phyloP scores from a whole-genome alignment of 2,329 filamentous ascomycete genomes.

The Pseudogymnoascus sp. region DNA sequence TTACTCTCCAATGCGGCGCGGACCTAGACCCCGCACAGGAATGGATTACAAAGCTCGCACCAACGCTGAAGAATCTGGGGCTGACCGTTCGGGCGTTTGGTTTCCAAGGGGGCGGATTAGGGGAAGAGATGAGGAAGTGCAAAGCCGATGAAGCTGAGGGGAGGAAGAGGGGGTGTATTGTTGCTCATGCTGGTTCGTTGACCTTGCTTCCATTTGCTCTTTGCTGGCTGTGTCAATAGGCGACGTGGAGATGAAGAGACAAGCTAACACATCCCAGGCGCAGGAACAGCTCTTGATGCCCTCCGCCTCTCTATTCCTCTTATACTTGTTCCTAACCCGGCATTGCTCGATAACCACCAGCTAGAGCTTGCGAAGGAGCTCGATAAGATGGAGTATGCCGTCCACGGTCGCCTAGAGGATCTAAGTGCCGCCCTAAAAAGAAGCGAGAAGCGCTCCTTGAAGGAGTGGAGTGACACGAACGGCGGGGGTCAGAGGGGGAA shows the following conservation, averaged over 20 bases:
- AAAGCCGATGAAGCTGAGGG: constrained; percentile 40
- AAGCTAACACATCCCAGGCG: constrained; percentile 46
- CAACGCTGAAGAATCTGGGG: constrained; percentile 28
- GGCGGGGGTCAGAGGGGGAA: background rate
- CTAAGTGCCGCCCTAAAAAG: background rate
- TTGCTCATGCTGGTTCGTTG: constrained; percentile 76
- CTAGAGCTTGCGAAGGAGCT: constrained; percentile 74
- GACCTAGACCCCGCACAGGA: constrained; percentile 48
- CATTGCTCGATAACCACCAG: constrained; percentile 84
- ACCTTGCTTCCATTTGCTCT: background rate
- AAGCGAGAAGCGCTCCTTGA: background rate
- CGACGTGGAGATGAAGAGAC: background rate
- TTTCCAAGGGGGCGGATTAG: constrained; percentile 54
- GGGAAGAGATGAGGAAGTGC: constrained; percentile 36
- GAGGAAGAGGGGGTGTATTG: constrained; percentile 59
- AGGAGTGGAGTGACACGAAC: background rate
- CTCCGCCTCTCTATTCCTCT: constrained; percentile 65
- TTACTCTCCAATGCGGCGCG: constrained; percentile 75
- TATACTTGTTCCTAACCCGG: constrained; percentile 82
- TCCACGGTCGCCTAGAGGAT: constrained; percentile 31
- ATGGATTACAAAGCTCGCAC: constrained; percentile 19
- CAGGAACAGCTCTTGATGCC: constrained; percentile 80
- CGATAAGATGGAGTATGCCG: constrained; percentile 63
- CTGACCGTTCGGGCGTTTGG: constrained; percentile 54
- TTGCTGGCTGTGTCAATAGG: background rate